Conservation (phyloP, 1,284 basidiomycete species). For the Retiboletus flavoniger region DNA sequence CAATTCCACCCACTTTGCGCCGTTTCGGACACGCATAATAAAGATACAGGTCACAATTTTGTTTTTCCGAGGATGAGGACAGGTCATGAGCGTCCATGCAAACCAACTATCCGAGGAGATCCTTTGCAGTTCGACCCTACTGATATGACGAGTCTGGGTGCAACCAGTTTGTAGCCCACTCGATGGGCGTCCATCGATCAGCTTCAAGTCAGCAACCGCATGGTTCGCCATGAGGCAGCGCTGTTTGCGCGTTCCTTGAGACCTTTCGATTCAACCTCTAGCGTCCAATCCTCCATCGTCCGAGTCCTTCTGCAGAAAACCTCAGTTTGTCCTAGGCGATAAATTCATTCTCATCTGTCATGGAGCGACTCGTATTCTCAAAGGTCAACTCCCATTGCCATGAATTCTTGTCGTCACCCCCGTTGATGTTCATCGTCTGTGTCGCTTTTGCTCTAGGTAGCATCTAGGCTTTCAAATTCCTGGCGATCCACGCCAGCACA, state of each 20-base stretch:
- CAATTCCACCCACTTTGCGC: constrained; percentile 1
- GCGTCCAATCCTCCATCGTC: constrained; percentile 7
- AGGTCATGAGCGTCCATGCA: constrained; percentile 4
- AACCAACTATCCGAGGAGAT: constrained; percentile 8
- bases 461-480: neutral
- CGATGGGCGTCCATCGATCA: constrained; percentile 14
- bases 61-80: constrained; percentile 8
- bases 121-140: constrained; percentile 8
- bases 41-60: neutral
- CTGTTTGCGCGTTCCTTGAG: neutral
- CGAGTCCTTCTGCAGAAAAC: constrained; percentile 6
- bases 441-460: constrained; percentile 13
- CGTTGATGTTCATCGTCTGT: constrained; percentile 5
- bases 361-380: neutral
- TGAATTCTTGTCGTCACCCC: neutral
- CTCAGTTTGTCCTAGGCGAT: constrained; percentile 6
- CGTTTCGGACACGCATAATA: constrained; percentile 6
- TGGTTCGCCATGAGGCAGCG: constrained; percentile 27
- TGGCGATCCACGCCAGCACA: neutral
- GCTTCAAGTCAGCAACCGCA: constrained; percentile 18
- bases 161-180: neutral
- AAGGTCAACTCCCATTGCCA: constrained; percentile 11
- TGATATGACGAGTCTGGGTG: neutral
- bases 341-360: constrained; percentile 7
- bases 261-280: constrained; percentile 8